Evolutionary conservation across 2,329 filamentous ascomycete genomes (phyloP).

Genomic region (Aaosphaeria pasadenensis): DNA sequence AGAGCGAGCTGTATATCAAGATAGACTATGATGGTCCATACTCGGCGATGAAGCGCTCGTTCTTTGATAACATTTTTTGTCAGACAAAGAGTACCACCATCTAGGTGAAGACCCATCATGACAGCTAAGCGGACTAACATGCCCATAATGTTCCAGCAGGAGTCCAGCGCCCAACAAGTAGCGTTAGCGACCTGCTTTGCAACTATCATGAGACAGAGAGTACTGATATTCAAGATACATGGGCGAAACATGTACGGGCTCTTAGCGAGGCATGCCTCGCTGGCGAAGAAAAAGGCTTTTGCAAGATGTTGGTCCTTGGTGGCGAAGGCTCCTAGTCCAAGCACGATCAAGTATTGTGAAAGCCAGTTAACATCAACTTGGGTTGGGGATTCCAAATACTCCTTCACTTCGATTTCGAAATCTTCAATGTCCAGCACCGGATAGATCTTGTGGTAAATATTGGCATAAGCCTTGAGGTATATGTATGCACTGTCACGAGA

Average conservation of each 20-base stretch:
- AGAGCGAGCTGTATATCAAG: slow-evolving; percentile 16
- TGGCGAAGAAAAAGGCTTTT: slow-evolving; percentile 15
- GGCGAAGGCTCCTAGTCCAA: slow-evolving; percentile 18
- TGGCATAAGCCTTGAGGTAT: slow-evolving; percentile 11
- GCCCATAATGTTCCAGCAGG: slow-evolving; percentile 18
- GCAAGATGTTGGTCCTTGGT: slow-evolving; percentile 1
- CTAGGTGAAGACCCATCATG: slow-evolving; percentile 14
- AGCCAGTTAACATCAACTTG: slow-evolving; percentile 12
- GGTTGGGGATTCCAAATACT: slow-evolving; percentile 6
- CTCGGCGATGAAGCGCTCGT: slow-evolving; percentile 6
- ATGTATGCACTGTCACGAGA: slow-evolving; percentile 1
- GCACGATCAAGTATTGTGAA: slow-evolving; percentile 13
- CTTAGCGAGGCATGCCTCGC: slow-evolving; percentile 18
- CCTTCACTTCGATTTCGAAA: slow-evolving; percentile 6
- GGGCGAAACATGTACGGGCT: slow-evolving; percentile 19
- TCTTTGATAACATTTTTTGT: slow-evolving; percentile 5
- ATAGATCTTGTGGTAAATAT: slow-evolving; percentile 8
- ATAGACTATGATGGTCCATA: slow-evolving; percentile 18
- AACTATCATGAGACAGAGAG: slow-evolving; percentile 18
- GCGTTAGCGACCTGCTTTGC: slow-evolving; percentile 20
- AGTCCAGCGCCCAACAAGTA: slow-evolving; percentile 19
- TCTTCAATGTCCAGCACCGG: slow-evolving; percentile 8
- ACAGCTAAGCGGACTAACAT: slow-evolving; percentile 15
- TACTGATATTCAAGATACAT: slow-evolving; percentile 9
- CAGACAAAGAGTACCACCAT: slow-evolving; percentile 9